These are phyloP conservation scores for Penium margaritaceum DNA, from an alignment of 139 green algal species.

Conservation along the genomic window DNA sequence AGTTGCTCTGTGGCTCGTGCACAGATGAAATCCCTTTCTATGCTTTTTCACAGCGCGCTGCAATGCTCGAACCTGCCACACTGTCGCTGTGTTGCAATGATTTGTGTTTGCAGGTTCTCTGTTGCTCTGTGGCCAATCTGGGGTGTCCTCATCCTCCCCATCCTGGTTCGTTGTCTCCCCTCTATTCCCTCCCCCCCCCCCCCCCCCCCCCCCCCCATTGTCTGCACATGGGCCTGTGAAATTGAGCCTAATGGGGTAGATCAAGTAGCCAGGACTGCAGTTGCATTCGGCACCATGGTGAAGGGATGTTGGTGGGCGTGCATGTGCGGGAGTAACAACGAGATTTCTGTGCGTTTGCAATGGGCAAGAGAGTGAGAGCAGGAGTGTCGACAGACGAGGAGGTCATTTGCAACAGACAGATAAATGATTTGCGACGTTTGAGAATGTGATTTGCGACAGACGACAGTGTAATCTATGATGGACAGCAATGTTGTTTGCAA, in stretches of 20 bases:
- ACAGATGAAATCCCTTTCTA: not conserved
- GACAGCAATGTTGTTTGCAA: too few relatives aligned
- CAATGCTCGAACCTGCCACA: too few relatives aligned
- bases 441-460: too few relatives aligned
- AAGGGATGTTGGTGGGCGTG: not conserved
- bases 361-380: too few relatives aligned
- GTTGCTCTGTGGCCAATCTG: constrained; percentile 38
- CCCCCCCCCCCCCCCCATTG: not conserved
- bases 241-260: not conserved
- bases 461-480: too few relatives aligned
- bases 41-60: too few relatives aligned
- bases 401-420: too few relatives aligned
- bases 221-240: not conserved
- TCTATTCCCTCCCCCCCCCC: not conserved
- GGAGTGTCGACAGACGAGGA: too few relatives aligned
- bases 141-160: constrained; percentile 18
- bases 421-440: too few relatives aligned
- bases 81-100: too few relatives aligned
- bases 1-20: not conserved
- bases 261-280: not conserved
- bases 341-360: too few relatives aligned
- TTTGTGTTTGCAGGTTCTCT: constrained; percentile 21
- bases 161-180: constrained; percentile 26
- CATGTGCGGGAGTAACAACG: too few relatives aligned
- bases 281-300: not conserved